A percentile compares a stretch with the other conserved stretches of the same genome.
These are phyloP conservation scores for Xylaria bambusicola DNA, from an alignment of 495 filamentous ascomycete genomes.

Conservation along the genomic window DNA sequence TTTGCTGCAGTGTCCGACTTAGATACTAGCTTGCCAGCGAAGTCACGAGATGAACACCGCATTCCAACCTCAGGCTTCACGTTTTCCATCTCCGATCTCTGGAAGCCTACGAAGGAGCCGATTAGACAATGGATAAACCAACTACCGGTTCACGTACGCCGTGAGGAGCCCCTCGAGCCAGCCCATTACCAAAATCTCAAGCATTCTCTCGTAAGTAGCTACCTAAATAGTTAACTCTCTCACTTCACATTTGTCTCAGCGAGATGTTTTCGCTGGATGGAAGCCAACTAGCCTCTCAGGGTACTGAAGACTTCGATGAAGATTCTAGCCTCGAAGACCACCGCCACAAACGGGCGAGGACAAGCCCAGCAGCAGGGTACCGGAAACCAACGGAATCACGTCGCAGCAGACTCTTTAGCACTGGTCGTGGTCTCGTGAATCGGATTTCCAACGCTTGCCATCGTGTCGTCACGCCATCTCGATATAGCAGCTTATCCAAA, in stretches of 20 bases:
- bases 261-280: background rate
- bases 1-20: background rate
- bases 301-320: constrained; percentile 5
- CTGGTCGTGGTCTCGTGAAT: constrained; percentile 10
- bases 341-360: constrained; percentile 20
- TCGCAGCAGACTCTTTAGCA: constrained; percentile 7
- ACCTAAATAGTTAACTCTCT: background rate
- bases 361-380: background rate
- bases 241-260: background rate
- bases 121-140: constrained; percentile 24
- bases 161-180: constrained; percentile 16
- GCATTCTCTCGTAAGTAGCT: constrained; percentile 21
- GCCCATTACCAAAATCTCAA: constrained; percentile 21
- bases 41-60: constrained; percentile 10
- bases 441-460: constrained; percentile 21
- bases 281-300: constrained; percentile 17
- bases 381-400: constrained; percentile 5
- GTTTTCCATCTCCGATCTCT: constrained; percentile 21
- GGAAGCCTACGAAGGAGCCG: constrained; percentile 16
- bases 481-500: background rate
- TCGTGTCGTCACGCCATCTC: background rate
- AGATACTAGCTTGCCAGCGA: background rate
- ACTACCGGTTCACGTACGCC: constrained; percentile 18
- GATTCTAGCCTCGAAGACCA: constrained; percentile 8
- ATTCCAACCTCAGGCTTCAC: constrained; percentile 23